These are phyloP conservation scores for Verticillium longisporum DNA, from an alignment of 2,329 filamentous ascomycete genomes.

Conservation along the genomic window DNA sequence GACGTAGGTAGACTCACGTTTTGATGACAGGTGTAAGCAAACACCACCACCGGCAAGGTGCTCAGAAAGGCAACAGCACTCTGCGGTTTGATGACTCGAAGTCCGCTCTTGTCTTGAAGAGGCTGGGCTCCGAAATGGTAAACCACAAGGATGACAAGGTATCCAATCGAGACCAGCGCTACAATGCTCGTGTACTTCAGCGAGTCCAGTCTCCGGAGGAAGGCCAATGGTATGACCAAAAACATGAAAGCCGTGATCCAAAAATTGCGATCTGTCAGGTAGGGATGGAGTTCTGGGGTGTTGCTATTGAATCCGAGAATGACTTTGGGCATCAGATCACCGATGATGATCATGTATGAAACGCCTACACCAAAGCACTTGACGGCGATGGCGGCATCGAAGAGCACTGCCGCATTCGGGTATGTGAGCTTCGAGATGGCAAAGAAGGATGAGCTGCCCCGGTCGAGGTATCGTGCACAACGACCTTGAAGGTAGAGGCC, in stretches of 20 bases:
- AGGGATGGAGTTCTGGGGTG: slow-evolving; percentile 54
- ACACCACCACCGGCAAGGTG: slow-evolving; percentile 89
- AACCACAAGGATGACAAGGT: slow-evolving; percentile 85
- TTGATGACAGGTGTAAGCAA: slow-evolving; percentile 99
- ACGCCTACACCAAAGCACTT: slow-evolving; percentile 98
- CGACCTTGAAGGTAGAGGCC: slow-evolving; percentile 91
- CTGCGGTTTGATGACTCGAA: slow-evolving; percentile 72
- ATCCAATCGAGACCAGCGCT: slow-evolving; percentile 87
- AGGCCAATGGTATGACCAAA: slow-evolving; percentile 88
- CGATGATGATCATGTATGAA: slow-evolving; percentile 97
- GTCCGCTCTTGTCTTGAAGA: slow-evolving; percentile 62
- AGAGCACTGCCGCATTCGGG: slow-evolving; percentile 89
- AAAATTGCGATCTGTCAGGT: slow-evolving; percentile 84
- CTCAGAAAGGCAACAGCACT: slow-evolving; percentile 73
- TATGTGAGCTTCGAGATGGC: slow-evolving; percentile 96
- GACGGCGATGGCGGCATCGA: slow-evolving; percentile 91
- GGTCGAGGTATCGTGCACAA: slow-evolving; percentile 88
- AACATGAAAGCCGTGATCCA: slow-evolving; percentile 99
- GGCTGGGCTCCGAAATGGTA: slow-evolving; percentile 86
- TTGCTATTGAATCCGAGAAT: slow-evolving; percentile 69
- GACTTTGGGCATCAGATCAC: slow-evolving; percentile 95
- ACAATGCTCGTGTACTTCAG: slow-evolving; percentile 95
- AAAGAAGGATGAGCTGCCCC: slow-evolving; percentile 86
- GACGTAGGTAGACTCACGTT: slow-evolving; percentile 54
- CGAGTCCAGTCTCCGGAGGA: slow-evolving; percentile 84